phyloP scores from a whole-genome alignment of 129 eudicot species.

The carrot (Daucus carota) region DNA sequence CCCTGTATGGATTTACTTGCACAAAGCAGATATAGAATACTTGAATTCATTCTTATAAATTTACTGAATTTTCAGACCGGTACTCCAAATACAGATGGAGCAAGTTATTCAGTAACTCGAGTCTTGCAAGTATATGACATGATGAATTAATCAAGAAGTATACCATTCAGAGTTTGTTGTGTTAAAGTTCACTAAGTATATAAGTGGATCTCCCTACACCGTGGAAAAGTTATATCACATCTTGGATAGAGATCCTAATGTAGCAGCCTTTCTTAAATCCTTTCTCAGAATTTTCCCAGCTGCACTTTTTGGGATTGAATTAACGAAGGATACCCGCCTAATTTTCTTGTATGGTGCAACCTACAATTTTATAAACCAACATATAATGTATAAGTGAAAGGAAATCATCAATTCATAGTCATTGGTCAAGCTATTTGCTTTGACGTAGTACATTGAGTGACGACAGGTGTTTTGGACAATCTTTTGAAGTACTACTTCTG shows the following conservation, averaged over 20 bases:
- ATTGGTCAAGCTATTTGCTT: not conserved
- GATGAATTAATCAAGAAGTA: too few relatives aligned
- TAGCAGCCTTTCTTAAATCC: slow-evolving; percentile 19
- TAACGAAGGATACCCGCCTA: slow-evolving; percentile 23
- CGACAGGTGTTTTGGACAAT: not conserved
- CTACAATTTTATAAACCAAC: slow-evolving; percentile 4
- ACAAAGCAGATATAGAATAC: too few relatives aligned
- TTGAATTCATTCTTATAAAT: too few relatives aligned
- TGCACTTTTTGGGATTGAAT: slow-evolving; percentile 30
- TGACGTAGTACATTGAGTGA: not conserved
- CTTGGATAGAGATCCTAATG: slow-evolving; percentile 5
- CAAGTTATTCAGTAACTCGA: too few relatives aligned
- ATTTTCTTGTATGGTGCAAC: slow-evolving; percentile 39
- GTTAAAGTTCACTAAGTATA: too few relatives aligned
- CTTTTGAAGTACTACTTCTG: not conserved
- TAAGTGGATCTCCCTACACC: too few relatives aligned
- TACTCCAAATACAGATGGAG: too few relatives aligned
- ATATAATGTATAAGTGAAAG: not conserved
- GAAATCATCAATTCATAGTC: not conserved
- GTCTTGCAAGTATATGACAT: too few relatives aligned
- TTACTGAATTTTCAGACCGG: too few relatives aligned
- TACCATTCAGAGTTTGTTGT: too few relatives aligned
- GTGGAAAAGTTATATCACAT: not conserved
- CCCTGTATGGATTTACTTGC: too few relatives aligned
- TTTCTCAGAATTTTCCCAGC: slow-evolving; percentile 31